These are phyloP conservation scores for Yamadazyma conglobata DNA, from an alignment of 1,139 yeast genomes.

Conservation along the genomic window DNA sequence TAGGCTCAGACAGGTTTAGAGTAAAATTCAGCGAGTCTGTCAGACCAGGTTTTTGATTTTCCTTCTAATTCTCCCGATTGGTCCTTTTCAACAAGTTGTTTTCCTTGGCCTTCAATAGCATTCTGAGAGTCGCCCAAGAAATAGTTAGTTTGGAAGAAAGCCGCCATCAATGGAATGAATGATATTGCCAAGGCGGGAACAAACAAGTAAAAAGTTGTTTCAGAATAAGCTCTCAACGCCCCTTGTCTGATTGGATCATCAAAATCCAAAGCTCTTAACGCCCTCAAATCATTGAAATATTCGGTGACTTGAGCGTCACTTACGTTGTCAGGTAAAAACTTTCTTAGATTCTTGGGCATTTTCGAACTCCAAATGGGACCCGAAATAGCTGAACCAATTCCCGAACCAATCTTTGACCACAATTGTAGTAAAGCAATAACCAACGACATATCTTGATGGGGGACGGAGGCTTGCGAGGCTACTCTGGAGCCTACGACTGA, in stretches of 20 bases:
- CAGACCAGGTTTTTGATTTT: neutral
- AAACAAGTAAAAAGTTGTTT: slow-evolving; percentile 20
- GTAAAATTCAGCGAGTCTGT: neutral
- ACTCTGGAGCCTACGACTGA: slow-evolving; percentile 27
- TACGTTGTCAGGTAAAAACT: slow-evolving; percentile 20
- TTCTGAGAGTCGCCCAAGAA: slow-evolving; percentile 30
- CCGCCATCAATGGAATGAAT: slow-evolving; percentile 20
- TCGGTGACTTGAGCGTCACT: slow-evolving; percentile 13
- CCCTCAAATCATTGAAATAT: slow-evolving; percentile 17
- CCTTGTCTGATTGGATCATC: slow-evolving; percentile 25
- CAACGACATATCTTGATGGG: slow-evolving; percentile 45
- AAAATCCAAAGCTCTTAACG: slow-evolving; percentile 17
- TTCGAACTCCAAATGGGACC: slow-evolving; percentile 46
- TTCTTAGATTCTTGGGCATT: slow-evolving; percentile 27
- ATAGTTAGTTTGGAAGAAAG: slow-evolving; percentile 29
- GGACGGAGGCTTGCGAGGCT: slow-evolving; percentile 33
- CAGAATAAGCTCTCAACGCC: slow-evolving; percentile 24
- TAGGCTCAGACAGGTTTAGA: neutral
- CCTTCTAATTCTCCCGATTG: slow-evolving; percentile 4
- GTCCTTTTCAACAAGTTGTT: too few species aligned
- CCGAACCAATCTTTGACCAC: slow-evolving; percentile 39
- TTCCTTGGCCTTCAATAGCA: slow-evolving; percentile 21
- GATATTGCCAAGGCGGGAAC: slow-evolving; percentile 23
- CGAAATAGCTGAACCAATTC: slow-evolving; percentile 42
- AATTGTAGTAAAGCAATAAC: slow-evolving; percentile 40